phyloP scores from a whole-genome alignment of 345 rosid species.

The Sisymbrium irio region DNA sequence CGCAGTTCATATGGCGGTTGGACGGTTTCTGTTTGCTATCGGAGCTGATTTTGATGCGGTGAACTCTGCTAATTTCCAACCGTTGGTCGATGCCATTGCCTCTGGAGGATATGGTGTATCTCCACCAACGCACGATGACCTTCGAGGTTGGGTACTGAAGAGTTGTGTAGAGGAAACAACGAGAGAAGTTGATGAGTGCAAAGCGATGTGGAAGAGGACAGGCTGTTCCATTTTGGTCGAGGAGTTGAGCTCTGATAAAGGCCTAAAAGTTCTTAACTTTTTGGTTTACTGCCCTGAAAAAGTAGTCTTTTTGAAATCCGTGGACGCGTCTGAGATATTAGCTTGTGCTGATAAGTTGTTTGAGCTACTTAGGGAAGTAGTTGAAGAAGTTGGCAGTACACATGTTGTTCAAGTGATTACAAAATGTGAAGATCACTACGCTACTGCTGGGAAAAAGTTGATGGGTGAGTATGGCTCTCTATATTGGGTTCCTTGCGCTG shows the following conservation, averaged over 20 bases:
- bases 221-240: conserved; percentile 81
- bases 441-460: conserved; percentile 58
- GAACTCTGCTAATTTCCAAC: conserved; percentile 63
- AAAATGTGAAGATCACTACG: conserved; percentile 51
- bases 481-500: conserved; percentile 85
- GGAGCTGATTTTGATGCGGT: conserved; percentile 76
- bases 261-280: conserved; percentile 52
- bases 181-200: conserved; percentile 44
- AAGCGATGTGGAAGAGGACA: conserved; percentile 54
- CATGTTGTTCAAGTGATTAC: conserved; percentile 87
- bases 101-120: conserved; percentile 47
- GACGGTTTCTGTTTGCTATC: conserved; percentile 67
- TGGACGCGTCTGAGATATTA: conserved; percentile 55
- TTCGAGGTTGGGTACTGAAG: conserved; percentile 72
- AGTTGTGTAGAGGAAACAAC: conserved; percentile 64
- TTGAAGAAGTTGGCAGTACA: conserved; percentile 69
- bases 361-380: conserved; percentile 59
- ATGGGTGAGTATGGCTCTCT: conserved; percentile 58
- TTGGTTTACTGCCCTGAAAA: conserved; percentile 60
- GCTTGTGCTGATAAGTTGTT: conserved; percentile 54
- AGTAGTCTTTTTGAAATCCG: conserved; percentile 57
- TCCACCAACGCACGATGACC: conserved; percentile 54
- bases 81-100: conserved; percentile 63
- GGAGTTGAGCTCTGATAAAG: conserved; percentile 53
- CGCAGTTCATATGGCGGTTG: conserved; percentile 51